Evolutionary conservation across 768 basidiomycete genomes (phyloP).

Genomic region (Xerocomellus intermedius): DNA sequence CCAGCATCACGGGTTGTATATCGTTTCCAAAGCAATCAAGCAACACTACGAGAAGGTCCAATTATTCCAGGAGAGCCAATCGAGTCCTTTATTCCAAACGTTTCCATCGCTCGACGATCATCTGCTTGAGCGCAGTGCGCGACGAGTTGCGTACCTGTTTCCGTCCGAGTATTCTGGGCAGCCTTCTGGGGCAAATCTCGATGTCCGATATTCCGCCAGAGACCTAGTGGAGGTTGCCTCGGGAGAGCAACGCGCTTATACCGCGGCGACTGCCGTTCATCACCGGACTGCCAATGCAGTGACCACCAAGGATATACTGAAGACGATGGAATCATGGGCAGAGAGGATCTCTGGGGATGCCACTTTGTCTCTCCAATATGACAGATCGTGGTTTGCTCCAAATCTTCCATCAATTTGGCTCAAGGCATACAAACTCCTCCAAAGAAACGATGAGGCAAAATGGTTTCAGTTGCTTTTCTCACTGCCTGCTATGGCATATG

Average conservation of each 20-base stretch:
- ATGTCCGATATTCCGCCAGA: too few relatives aligned
- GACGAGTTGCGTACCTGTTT: too few relatives aligned
- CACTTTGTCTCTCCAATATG: slow-evolving; percentile 22
- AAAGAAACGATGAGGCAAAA: slow-evolving; percentile 4
- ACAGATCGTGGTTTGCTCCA: slow-evolving; percentile 29
- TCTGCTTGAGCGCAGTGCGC: slow-evolving; percentile 18
- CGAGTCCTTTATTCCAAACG: background rate
- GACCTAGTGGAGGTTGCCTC: too few relatives aligned
- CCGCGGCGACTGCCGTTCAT: background rate
- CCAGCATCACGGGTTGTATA: slow-evolving; percentile 34
- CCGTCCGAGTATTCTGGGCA: too few relatives aligned
- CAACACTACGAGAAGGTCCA: slow-evolving; percentile 20
- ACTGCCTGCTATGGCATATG: slow-evolving; percentile 34
- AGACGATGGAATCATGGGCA: slow-evolving; percentile 10
- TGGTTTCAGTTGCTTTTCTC: slow-evolving; percentile 30
- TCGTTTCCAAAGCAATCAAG: slow-evolving; percentile 29
- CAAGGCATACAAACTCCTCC: slow-evolving; percentile 28
- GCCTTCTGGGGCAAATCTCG: slow-evolving; percentile 15
- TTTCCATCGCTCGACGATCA: slow-evolving; percentile 7
- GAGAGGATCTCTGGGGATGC: background rate
- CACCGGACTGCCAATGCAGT: background rate
- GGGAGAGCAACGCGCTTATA: too few relatives aligned
- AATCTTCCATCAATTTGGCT: slow-evolving; percentile 27
- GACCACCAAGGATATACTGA: background rate
- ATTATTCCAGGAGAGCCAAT: slow-evolving; percentile 4